Conservation (phyloP, 768 basidiomycete species). For the Leccinum aurantiacum region DNA sequence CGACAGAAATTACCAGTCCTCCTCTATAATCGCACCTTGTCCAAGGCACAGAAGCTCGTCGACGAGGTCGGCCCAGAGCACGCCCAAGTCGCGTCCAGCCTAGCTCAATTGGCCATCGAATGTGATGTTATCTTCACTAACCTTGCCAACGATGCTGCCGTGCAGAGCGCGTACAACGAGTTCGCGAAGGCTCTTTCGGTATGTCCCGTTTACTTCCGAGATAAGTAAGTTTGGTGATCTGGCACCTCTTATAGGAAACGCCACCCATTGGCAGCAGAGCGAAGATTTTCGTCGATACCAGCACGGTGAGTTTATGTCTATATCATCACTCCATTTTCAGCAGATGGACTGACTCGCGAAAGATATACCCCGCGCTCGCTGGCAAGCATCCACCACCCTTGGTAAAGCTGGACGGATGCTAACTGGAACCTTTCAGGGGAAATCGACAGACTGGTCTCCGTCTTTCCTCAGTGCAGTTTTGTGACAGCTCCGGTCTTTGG, state of each 20-base stretch:
- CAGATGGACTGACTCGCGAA: slow-evolving; percentile 11
- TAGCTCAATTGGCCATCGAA: slow-evolving; percentile 58
- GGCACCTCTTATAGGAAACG: slow-evolving; percentile 30
- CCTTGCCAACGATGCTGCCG: slow-evolving; percentile 69
- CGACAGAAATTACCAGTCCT: slow-evolving; percentile 42
- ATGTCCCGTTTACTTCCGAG: slow-evolving; percentile 10
- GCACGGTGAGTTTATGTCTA: slow-evolving; percentile 53
- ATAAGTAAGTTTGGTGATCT: background rate
- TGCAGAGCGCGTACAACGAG: slow-evolving; percentile 59
- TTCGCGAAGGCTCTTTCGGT: slow-evolving; percentile 63
- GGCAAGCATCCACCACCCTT: slow-evolving; percentile 29
- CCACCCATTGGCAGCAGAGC: slow-evolving; percentile 40
- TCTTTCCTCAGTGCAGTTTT: slow-evolving; percentile 57
- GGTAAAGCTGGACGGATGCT: background rate
- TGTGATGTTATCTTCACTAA: slow-evolving; percentile 79
- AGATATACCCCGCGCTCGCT: slow-evolving; percentile 58
- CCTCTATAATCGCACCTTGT: slow-evolving; percentile 72
- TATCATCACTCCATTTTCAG: background rate
- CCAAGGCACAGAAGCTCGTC: slow-evolving; percentile 58
- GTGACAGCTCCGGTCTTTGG: slow-evolving; percentile 81
- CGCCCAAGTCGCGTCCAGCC: slow-evolving; percentile 54
- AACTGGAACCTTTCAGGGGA: slow-evolving; percentile 43
- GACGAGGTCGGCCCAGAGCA: slow-evolving; percentile 54
- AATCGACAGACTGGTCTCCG: slow-evolving; percentile 65
- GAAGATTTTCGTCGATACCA: slow-evolving; percentile 64